Conservation (phyloP, 1,139 yeast species). For the Citeromyces hawaiiensis region DNA sequence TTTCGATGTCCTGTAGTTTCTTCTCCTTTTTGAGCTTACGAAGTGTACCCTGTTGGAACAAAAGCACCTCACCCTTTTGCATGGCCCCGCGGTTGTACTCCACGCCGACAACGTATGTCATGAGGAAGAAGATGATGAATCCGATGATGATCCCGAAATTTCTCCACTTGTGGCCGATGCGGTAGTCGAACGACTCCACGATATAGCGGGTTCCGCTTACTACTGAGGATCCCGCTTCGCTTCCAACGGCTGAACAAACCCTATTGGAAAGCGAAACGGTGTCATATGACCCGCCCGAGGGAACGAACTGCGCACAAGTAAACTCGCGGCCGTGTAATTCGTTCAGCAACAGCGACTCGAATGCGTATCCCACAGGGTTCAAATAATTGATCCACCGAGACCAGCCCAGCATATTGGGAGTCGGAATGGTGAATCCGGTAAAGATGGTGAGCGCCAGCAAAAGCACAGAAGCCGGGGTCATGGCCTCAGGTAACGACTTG, state of each 20-base stretch:
- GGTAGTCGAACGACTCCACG: conserved; percentile 29
- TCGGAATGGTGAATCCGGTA: conserved; percentile 70
- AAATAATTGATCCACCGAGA: conserved; percentile 67
- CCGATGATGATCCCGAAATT: conserved; percentile 61
- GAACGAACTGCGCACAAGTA: conserved; percentile 33
- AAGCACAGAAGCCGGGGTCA: conserved; percentile 59
- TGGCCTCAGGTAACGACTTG: conserved; percentile 47
- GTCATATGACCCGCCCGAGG: conserved; percentile 33
- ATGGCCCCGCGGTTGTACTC: conserved; percentile 62
- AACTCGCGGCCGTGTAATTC: conserved; percentile 33
- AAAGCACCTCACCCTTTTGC: conserved; percentile 73
- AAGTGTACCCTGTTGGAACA: conserved; percentile 41
- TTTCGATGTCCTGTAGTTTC: conserved; percentile 8
- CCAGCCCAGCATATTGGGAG: conserved; percentile 61
- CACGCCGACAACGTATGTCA: conserved; percentile 39
- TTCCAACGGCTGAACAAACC: conserved; percentile 55
- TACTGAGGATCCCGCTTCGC: conserved; percentile 36
- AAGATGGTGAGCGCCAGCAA: conserved; percentile 50
- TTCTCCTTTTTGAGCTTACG: conserved; percentile 16
- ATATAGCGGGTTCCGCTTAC: conserved; percentile 53
- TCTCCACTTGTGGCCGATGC: conserved; percentile 63
- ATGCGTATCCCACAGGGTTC: conserved; percentile 58
- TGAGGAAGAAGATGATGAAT: conserved; percentile 39
- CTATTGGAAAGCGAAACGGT: conserved; percentile 22
- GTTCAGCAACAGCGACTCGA: conserved; percentile 55